A percentile compares a stretch with the other conserved stretches of the same genome.
phyloP scores from a whole-genome alignment of 352 stramenopile species.

The Pythium brachiatum region DNA sequence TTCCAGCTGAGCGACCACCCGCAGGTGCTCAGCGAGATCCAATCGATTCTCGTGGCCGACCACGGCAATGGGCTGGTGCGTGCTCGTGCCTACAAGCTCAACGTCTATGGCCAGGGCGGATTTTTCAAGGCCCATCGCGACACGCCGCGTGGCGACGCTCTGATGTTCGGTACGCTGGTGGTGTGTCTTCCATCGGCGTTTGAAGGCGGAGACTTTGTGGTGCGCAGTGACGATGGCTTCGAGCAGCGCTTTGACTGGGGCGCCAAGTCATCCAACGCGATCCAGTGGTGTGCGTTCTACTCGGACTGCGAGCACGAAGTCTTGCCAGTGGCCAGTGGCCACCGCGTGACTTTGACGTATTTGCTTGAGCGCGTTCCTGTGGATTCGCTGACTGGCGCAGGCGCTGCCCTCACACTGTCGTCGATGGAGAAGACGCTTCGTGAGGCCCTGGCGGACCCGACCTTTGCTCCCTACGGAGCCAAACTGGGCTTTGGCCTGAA shows the following conservation, averaged over 20 bases:
- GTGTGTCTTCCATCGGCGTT: constrained; percentile 14
- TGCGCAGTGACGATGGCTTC: constrained; percentile 11
- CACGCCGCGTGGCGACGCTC: constrained; percentile 8
- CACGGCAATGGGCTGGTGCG: neutral
- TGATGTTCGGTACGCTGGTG: constrained; percentile 16
- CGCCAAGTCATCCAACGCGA: neutral
- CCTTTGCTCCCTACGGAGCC: constrained; percentile 10
- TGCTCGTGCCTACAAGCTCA: constrained; percentile 14
- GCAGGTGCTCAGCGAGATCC: constrained; percentile 6
- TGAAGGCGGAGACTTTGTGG: constrained; percentile 14
- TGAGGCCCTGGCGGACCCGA: constrained; percentile 1
- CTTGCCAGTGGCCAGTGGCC: constrained; percentile 1
- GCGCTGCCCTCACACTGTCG: neutral
- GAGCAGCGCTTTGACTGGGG: constrained; percentile 5
- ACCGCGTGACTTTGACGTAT: constrained; percentile 23
- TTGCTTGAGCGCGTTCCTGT: constrained; percentile 2
- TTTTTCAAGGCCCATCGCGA: constrained; percentile 23
- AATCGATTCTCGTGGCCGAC: neutral
- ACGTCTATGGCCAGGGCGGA: constrained; percentile 13
- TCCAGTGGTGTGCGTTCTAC: constrained; percentile 27
- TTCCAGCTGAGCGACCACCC: constrained; percentile 7
- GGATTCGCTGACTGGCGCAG: neutral
- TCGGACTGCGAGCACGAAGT: constrained; percentile 24
- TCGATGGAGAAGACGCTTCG: neutral
- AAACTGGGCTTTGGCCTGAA: constrained; percentile 16